Evolutionary conservation across 352 stramenopile genomes (phyloP), one percentile per base, ranked within the genome.

Genomic region (Saprolegnia parasitica): DNA sequence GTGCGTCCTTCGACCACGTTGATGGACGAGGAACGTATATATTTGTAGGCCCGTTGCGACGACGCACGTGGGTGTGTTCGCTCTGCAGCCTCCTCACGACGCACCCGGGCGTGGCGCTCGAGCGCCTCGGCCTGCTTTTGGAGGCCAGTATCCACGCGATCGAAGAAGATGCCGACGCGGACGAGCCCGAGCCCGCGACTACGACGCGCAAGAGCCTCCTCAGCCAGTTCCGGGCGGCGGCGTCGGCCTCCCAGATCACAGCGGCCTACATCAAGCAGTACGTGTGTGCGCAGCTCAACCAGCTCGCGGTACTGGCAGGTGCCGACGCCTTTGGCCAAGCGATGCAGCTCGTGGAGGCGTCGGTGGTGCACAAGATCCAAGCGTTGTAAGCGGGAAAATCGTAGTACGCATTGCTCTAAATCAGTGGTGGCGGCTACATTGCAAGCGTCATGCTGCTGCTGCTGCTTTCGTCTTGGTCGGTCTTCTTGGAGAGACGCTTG

Each of bases 401-500:
- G n/a, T 35, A 35, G 29, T 35, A 35, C 29, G 29, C 29, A 35
- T 35, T 35, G 2, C 29, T 35, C 29, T 35, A 35, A 35, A 2
- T 35, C 29, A 5, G 29, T 35, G 29, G 29, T 35, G 29, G 29
- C 29, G 5, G 2, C 29, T 35, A 35, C 29, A 35, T 6, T 35
- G 29, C 29, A 35, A 35, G 29, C 2, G 29, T 5, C 29, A 35
- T 35, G 29, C n/a, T n/a, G n/a, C n/a, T n/a, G n/a, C n/a, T n/a
- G n/a, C n/a, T n/a, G n/a, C 29, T 35, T 5, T 35, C 29, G 29
- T 35, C 29, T 5, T 2, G 5, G 29, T 35, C 6, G 6, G 78
- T 76, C 70, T 86, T 92, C 61, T 81, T 78, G 24, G 84, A 91
- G 73, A 91, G 81, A 65, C 88, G 86, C 80, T 96, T 96, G 60